These are phyloP conservation scores for Moniliella sp. DNA, from an alignment of 1,284 basidiomycete genomes.

Conservation along the genomic window DNA sequence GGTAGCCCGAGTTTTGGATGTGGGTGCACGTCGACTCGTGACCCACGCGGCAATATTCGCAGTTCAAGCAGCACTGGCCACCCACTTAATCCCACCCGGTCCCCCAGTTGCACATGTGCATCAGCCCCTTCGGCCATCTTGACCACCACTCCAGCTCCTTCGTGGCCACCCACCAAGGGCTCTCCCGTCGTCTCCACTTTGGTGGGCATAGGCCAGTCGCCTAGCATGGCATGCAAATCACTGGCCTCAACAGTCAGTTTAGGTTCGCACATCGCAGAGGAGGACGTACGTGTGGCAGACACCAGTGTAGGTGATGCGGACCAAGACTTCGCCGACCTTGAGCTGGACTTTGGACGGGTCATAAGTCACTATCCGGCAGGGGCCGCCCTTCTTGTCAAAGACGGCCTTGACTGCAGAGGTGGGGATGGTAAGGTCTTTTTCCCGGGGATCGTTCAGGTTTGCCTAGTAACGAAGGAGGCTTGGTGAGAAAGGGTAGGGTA, in stretches of 20 bases:
- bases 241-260: no score
- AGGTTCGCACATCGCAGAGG: no score
- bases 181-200: no score
- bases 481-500: no score
- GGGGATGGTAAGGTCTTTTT: conserved; percentile 12
- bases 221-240: conserved; percentile 16
- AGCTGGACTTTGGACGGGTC: no score
- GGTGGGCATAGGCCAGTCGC: conserved; percentile 35
- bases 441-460: conserved; percentile 14
- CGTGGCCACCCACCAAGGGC: conserved; percentile 72
- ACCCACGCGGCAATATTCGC: conserved; percentile 53
- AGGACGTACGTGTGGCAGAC: conserved; percentile 23
- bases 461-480: no score
- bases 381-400: conserved; percentile 19
- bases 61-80: conserved; percentile 45
- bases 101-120: conserved; percentile 43
- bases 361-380: conserved; percentile 12
- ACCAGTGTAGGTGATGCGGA: conserved; percentile 42
- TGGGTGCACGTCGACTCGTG: conserved; percentile 45
- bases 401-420: conserved; percentile 13
- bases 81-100: conserved; percentile 61
- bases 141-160: conserved; percentile 47
- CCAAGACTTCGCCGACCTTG: conserved; percentile 55
- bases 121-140: conserved; percentile 54
- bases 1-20: conserved; percentile 37